Conservation (phyloP, 2,329 filamentous ascomycete genomes). For the Claviceps spartinae region DNA sequence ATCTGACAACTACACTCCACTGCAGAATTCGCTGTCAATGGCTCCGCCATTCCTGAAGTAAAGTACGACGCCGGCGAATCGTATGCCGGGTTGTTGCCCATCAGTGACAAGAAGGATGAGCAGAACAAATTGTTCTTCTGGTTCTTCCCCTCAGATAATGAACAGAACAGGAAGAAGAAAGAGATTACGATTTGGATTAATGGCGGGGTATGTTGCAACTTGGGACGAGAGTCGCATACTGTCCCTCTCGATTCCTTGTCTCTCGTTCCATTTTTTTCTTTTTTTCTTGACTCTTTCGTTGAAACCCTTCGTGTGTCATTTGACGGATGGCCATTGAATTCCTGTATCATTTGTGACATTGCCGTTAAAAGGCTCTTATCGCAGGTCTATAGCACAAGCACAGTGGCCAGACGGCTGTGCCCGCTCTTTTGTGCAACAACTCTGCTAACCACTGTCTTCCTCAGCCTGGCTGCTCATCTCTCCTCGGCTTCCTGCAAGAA, state of each 20-base stretch:
- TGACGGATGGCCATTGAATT: no score
- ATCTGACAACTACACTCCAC: constrained; percentile 13
- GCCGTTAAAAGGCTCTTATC: no score
- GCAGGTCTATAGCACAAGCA: no score
- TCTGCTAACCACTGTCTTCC: background rate
- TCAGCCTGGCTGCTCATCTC: constrained; percentile 41
- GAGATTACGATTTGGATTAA: constrained; percentile 52
- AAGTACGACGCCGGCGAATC: constrained; percentile 48
- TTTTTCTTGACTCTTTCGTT: background rate
- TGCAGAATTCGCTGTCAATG: constrained; percentile 45
- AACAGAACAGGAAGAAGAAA: constrained; percentile 28
- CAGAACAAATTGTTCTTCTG: constrained; percentile 47
- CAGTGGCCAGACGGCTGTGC: no score
- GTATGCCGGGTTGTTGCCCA: constrained; percentile 44
- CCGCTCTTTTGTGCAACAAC: no score
- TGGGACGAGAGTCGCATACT: constrained; percentile 6
- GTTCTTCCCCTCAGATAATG: constrained; percentile 48
- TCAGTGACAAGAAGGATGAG: constrained; percentile 33
- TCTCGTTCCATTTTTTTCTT: background rate
- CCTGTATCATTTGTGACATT: no score
- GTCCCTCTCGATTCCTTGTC: accelerated
- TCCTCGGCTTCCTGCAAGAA: constrained; percentile 60
- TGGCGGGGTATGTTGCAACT: constrained; percentile 25
- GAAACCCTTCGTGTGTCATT: no score
- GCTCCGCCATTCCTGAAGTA: constrained; percentile 48